phyloP scores from a whole-genome alignment of 2,329 filamentous ascomycete genomes.

The Microcyclospora tardicrescens region DNA sequence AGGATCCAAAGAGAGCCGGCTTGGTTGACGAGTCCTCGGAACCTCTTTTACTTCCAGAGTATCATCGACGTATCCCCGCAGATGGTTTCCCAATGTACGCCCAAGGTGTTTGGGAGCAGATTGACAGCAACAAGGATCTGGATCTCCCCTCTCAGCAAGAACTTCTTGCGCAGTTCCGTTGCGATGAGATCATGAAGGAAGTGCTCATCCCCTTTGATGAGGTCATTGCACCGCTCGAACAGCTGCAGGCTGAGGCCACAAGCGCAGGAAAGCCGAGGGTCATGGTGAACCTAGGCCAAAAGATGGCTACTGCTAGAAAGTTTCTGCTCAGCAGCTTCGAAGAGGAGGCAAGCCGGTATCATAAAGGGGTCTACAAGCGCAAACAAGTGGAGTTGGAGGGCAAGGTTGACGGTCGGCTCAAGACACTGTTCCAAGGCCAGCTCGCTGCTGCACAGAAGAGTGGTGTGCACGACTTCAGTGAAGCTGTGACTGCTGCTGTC shows the following conservation, averaged over 20 bases:
- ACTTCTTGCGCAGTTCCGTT: conserved; percentile 88
- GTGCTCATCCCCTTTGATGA: conserved; percentile 75
- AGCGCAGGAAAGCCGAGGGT: conserved; percentile 61
- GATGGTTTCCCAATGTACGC: conserved; percentile 95
- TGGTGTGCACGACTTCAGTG: conserved; percentile 70
- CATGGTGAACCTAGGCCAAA: conserved; percentile 58
- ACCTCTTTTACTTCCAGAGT: conserved; percentile 81
- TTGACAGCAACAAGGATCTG: conserved; percentile 95
- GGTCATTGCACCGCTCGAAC: conserved; percentile 70
- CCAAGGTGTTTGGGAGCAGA: conserved; percentile 93
- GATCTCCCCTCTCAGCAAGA: conserved; percentile 96
- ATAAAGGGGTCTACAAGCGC: conserved; percentile 83
- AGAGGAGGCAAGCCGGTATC: conserved; percentile 80
- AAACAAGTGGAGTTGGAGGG: conserved; percentile 74
- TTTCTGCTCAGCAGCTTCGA: conserved; percentile 77
- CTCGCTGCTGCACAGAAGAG: conserved; percentile 78
- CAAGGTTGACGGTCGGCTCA: conserved; percentile 81
- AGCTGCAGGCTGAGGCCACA: conserved; percentile 63
- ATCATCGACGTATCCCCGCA: conserved; percentile 88
- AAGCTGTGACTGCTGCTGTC: conserved; percentile 73
- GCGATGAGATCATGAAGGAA: conserved; percentile 89
- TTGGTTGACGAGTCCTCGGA: conserved; percentile 58
- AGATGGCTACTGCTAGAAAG: conserved; percentile 58
- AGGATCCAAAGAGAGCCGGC: conserved; percentile 49
- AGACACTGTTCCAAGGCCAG: conserved; percentile 78